Percentiles rank a stretch among this genome's conserved stretches.
These are phyloP conservation scores for Solanum chiquidenum DNA, from an alignment of 257 asterid genomes.

Conservation along the genomic window DNA sequence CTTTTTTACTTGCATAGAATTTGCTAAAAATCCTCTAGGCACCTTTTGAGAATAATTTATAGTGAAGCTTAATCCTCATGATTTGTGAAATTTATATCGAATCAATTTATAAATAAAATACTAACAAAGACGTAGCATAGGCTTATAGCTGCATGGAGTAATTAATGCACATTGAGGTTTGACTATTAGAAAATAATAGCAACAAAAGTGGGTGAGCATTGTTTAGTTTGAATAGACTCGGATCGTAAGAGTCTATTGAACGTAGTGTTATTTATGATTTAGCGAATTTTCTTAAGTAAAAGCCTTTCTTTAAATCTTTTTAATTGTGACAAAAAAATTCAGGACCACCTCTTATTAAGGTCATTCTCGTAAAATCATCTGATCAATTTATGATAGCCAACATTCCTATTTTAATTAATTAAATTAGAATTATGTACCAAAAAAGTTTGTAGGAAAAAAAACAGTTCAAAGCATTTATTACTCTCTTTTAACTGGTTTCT, in stretches of 20 bases:
- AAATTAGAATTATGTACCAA: not conserved
- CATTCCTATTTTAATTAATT: no score
- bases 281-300: not conserved
- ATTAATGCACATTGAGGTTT: not conserved
- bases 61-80: not conserved
- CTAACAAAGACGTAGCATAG: not conserved
- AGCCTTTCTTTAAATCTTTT: no score
- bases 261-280: no score
- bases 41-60: not conserved
- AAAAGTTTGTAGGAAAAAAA: no score
- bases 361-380: not conserved
- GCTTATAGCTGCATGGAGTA: not conserved
- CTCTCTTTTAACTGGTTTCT: not conserved
- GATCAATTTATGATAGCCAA: no score
- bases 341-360: not conserved
- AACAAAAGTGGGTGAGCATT: not conserved
- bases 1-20: not conserved
- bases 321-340: not conserved
- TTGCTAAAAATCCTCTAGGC: not conserved
- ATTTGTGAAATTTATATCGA: not conserved
- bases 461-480: not conserved
- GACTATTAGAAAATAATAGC: not conserved
- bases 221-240: not conserved
- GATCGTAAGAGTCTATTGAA: no score
- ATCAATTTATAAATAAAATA: not conserved